These are phyloP conservation scores for Lindgomyces ingoldianus DNA, from an alignment of 495 filamentous ascomycete species.

Conservation along the genomic window DNA sequence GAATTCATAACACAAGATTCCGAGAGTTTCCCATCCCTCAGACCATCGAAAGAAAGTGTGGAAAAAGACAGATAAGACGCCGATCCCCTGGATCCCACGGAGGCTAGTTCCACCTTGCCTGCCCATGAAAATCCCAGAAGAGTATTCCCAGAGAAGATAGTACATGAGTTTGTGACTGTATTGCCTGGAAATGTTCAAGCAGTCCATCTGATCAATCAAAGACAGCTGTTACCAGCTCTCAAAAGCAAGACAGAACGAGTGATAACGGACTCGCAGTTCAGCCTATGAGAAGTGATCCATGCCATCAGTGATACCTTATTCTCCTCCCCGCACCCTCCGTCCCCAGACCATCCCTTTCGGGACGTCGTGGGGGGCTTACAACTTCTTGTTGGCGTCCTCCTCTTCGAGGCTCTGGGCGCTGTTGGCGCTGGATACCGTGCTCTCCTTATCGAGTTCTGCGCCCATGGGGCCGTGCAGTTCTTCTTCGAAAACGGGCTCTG, in stretches of 20 bases:
- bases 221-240: background rate
- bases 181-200: background rate
- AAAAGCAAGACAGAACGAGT: background rate
- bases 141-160: background rate
- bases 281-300: background rate
- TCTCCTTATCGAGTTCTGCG: slow-evolving; percentile 44
- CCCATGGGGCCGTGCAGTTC: slow-evolving; percentile 59
- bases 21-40: background rate
- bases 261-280: slow-evolving; percentile 11
- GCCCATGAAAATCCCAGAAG: background rate
- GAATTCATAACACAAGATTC: background rate
- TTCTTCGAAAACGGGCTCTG: slow-evolving; percentile 88
- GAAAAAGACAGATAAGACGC: background rate
- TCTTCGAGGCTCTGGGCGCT: slow-evolving; percentile 43
- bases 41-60: background rate
- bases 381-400: slow-evolving; percentile 41
- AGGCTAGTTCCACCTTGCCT: background rate
- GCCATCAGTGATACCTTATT: slow-evolving; percentile 7
- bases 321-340: background rate
- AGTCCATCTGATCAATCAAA: background rate
- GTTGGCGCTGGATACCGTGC: slow-evolving; percentile 37
- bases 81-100: background rate
- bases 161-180: background rate
- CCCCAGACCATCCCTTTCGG: slow-evolving; percentile 22
- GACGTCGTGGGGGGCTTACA: slow-evolving; percentile 18